phyloP scores from a whole-genome alignment of 2,329 filamentous ascomycete species.

The Botrytis cinerea region DNA sequence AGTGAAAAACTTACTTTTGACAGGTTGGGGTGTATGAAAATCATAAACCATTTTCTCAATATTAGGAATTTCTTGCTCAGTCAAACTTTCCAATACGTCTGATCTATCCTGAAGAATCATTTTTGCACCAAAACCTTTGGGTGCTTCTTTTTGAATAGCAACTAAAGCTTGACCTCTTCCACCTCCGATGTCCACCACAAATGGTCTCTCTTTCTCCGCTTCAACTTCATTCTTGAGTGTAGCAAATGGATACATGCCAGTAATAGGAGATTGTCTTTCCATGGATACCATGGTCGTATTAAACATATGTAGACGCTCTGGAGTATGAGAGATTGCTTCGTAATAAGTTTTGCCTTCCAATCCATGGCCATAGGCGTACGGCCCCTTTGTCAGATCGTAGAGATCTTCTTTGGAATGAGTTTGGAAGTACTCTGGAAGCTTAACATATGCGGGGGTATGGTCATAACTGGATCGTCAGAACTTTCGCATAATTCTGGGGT shows the following conservation, averaged over 20 bases:
- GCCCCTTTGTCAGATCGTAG: neutral
- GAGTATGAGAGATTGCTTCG: conserved; percentile 25
- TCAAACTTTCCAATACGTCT: conserved; percentile 34
- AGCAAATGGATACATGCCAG: conserved; percentile 27
- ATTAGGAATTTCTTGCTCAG: conserved; percentile 32
- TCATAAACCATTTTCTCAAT: conserved; percentile 39
- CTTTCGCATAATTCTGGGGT: neutral
- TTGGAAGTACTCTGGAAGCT: neutral
- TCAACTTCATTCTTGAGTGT: neutral
- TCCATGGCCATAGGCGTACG: neutral
- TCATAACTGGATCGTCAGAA: neutral
- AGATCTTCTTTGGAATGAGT: neutral
- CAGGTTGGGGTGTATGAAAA: conserved; percentile 38
- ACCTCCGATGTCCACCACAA: conserved; percentile 35
- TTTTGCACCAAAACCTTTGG: conserved; percentile 28
- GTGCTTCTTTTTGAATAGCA: conserved; percentile 37
- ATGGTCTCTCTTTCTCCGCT: conserved; percentile 30
- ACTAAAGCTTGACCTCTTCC: conserved; percentile 30
- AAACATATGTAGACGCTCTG: neutral
- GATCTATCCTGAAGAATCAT: conserved; percentile 39
- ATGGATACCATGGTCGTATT: neutral
- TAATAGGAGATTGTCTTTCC: conserved; percentile 24
- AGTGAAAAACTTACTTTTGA: conserved; percentile 31
- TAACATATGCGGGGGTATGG: neutral
- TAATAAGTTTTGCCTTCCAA: conserved; percentile 34